Conservation (phyloP, 164 flowering plant genomes). For the Annona squamosa region DNA sequence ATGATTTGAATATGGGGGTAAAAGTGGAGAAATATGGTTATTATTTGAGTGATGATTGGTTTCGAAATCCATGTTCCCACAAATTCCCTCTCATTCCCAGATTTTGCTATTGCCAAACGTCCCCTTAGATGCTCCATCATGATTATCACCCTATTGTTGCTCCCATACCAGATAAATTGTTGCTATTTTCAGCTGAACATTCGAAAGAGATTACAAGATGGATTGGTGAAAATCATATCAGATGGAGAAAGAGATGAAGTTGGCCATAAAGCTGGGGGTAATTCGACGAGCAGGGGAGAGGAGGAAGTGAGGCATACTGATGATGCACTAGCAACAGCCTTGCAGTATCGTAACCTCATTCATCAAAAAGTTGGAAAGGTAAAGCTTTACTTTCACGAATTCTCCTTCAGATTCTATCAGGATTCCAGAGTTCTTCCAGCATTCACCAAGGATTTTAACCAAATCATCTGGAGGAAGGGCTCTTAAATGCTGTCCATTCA, state of each 20-base stretch:
- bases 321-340: not conserved
- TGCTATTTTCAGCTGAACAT: not conserved
- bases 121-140: no score
- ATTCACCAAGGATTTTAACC: constrained; percentile 57
- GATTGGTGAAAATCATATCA: not conserved
- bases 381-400: constrained; percentile 33
- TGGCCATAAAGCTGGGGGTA: not conserved
- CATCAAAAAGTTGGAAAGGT: not conserved
- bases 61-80: no score
- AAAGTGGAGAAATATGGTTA: no score
- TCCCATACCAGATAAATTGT: no score
- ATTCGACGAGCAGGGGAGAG: no score
- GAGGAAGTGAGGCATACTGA: no score
- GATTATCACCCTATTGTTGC: no score
- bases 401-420: constrained; percentile 61
- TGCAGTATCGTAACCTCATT: not conserved
- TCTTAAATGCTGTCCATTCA: constrained; percentile 91
- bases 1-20: no score
- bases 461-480: constrained; percentile 64
- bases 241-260: not conserved
- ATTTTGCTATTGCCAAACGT: no score
- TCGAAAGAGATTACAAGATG: not conserved
- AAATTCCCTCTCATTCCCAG: no score
- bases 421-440: constrained; percentile 68
- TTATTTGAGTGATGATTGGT: no score